These are phyloP conservation scores for Limtongia smithiae DNA, from an alignment of 805 yeast genomes.

Conservation along the genomic window DNA sequence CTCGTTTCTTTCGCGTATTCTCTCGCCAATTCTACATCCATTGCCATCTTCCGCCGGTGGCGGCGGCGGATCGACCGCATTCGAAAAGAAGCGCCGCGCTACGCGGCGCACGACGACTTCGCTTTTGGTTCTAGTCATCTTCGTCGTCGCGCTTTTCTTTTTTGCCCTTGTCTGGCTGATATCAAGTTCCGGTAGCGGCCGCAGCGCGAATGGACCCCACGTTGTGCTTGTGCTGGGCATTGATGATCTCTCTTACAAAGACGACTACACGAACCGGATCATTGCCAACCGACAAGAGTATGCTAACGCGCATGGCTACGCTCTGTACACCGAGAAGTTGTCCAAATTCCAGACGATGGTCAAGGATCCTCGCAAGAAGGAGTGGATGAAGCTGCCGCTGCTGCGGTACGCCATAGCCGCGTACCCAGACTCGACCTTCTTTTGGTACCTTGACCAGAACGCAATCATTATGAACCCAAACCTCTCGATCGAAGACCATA, in stretches of 20 bases:
- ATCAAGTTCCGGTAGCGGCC: slow-evolving; percentile 2
- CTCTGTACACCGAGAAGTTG: slow-evolving; percentile 76
- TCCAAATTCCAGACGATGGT: slow-evolving; percentile 58
- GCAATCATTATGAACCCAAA: slow-evolving; percentile 71
- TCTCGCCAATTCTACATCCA: slow-evolving; percentile 1
- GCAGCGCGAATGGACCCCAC: slow-evolving; percentile 29
- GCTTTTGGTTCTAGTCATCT: slow-evolving; percentile 1
- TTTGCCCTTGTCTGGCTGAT: slow-evolving; percentile 3
- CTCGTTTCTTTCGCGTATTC: slow-evolving; percentile 7
- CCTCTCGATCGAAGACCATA: slow-evolving; percentile 55
- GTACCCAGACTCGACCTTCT: slow-evolving; percentile 84
- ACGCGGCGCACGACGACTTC: slow-evolving; percentile 11
- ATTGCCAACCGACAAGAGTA: slow-evolving; percentile 87
- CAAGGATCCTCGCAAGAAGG: slow-evolving; percentile 16
- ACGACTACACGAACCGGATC: slow-evolving; percentile 58
- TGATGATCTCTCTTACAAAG: slow-evolving; percentile 65
- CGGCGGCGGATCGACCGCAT: slow-evolving; percentile 4
- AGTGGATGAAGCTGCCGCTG: slow-evolving; percentile 64
- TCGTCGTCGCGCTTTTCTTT: slow-evolving; percentile 2
- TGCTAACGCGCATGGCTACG: slow-evolving; percentile 76
- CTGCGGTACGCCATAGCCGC: slow-evolving; percentile 89
- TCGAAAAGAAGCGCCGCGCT: slow-evolving; percentile 11
- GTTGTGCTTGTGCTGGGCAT: slow-evolving; percentile 72
- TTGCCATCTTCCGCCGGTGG: not conserved
- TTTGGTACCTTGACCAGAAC: slow-evolving; percentile 77